phyloP scores from a whole-genome alignment of 441 rosid genomes.

The Omphalea diandra region DNA sequence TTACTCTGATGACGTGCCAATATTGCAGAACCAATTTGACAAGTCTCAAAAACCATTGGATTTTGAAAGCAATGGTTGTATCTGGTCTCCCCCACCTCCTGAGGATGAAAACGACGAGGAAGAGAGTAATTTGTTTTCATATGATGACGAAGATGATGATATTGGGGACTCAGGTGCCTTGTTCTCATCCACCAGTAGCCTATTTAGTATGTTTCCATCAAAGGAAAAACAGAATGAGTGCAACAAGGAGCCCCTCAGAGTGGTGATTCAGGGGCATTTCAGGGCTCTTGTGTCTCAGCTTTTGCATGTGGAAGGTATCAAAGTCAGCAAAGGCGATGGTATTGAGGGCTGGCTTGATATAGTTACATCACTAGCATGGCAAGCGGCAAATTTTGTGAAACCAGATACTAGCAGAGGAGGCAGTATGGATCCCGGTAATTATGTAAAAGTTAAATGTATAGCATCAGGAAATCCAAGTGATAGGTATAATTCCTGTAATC shows the following conservation, averaged over 20 bases:
- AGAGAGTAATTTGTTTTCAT: slow-evolving; percentile 62
- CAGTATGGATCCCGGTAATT: slow-evolving; percentile 95
- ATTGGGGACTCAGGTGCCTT: slow-evolving; percentile 69
- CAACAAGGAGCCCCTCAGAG: slow-evolving; percentile 67
- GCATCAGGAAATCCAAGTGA: slow-evolving; percentile 78
- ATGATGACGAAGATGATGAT: slow-evolving; percentile 84
- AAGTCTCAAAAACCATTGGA: slow-evolving; percentile 59
- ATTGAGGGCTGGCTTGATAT: slow-evolving; percentile 78
- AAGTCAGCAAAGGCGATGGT: slow-evolving; percentile 43
- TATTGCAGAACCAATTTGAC: slow-evolving; percentile 36
- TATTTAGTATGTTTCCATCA: slow-evolving; percentile 56
- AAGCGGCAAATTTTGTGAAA: slow-evolving; percentile 90
- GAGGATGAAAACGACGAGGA: slow-evolving; percentile 78
- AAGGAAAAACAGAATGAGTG: slow-evolving; percentile 65
- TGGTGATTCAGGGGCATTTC: slow-evolving; percentile 79
- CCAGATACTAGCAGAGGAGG: slow-evolving; percentile 98
- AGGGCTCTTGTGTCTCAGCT: slow-evolving; percentile 93
- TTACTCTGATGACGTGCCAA: slow-evolving; percentile 40
- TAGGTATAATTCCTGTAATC: slow-evolving; percentile 46
- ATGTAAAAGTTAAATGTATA: slow-evolving; percentile 92
- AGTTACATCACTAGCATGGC: slow-evolving; percentile 77
- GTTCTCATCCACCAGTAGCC: slow-evolving; percentile 74
- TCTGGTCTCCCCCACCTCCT: slow-evolving; percentile 93
- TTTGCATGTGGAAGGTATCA: slow-evolving; percentile 68
- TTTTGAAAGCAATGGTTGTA: slow-evolving; percentile 74